Evolutionary conservation across 208 protist genomes (phyloP).

Genomic region (Crithidia bombi): DNA sequence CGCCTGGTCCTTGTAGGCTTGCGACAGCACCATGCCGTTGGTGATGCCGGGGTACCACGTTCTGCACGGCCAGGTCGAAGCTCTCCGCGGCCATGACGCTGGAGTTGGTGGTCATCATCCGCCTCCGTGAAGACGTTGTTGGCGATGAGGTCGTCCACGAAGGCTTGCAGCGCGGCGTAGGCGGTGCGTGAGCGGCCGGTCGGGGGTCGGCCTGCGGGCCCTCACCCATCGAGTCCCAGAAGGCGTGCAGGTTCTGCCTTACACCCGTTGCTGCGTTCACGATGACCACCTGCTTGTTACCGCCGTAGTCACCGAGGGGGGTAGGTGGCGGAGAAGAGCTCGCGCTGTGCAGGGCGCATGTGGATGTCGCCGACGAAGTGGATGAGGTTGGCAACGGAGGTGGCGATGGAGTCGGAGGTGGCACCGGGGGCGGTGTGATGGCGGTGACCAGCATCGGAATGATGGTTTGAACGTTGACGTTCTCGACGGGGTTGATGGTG

Average conservation of each 20-base stretch:
- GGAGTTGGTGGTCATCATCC: constrained; percentile 32
- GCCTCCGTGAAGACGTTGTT: constrained; percentile 31
- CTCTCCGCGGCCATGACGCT: constrained; percentile 45
- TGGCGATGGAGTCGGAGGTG: constrained; percentile 18
- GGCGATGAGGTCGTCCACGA: constrained; percentile 47
- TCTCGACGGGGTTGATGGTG: constrained; percentile 29
- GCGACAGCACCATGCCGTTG: constrained; percentile 30
- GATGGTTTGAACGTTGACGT: constrained; percentile 43
- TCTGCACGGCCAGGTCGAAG: constrained; percentile 36
- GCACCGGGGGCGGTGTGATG: constrained; percentile 19
- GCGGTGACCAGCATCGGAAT: constrained; percentile 38
- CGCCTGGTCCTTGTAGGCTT: constrained; percentile 34
- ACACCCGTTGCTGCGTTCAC: constrained; percentile 17
- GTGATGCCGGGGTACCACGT: constrained; percentile 47
- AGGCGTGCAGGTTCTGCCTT: constrained; percentile 48
- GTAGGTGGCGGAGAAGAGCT: constrained; percentile 44
- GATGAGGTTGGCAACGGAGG: constrained; percentile 49
- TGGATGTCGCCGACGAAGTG: constrained; percentile 67
- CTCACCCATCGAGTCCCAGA: constrained; percentile 69
- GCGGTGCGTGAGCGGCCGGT: constrained; percentile 32
- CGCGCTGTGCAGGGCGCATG: constrained; percentile 23
- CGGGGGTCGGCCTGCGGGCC: constrained; percentile 24
- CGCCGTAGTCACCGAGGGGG: constrained; percentile 52
- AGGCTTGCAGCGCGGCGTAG: constrained; percentile 35
- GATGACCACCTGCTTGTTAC: constrained; percentile 45